These are phyloP conservation scores for Rubus parviflorus DNA, from an alignment of 306 rosid genomes.

Conservation along the genomic window DNA sequence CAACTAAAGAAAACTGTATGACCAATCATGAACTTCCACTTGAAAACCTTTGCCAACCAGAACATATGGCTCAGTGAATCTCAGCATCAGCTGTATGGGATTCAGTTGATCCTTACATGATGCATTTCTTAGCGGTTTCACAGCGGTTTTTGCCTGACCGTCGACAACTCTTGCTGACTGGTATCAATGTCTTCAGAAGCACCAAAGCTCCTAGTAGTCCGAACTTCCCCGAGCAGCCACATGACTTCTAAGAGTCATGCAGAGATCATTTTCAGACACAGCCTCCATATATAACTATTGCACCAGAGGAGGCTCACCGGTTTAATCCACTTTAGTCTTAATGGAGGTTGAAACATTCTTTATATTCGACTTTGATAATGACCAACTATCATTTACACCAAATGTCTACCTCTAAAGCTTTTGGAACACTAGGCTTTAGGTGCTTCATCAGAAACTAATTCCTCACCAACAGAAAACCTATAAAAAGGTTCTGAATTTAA, in stretches of 20 bases:
- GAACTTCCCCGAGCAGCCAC: conserved; percentile 52
- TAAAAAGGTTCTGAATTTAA: conserved; percentile 22
- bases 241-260: conserved; percentile 71
- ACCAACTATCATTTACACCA: conserved; percentile 75
- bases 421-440: conserved; percentile 38
- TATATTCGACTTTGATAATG: conserved; percentile 79
- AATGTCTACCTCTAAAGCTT: conserved; percentile 51
- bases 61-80: conserved; percentile 57
- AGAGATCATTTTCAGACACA: conserved; percentile 64
- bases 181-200: conserved; percentile 36
- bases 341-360: conserved; percentile 50
- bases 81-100: conserved; percentile 59
- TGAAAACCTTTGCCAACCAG: conserved; percentile 95
- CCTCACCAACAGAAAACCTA: conserved; percentile 9
- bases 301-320: conserved; percentile 81
- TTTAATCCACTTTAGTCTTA: conserved; percentile 60
- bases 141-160: conserved; percentile 67
- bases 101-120: conserved; percentile 50
- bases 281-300: conserved; percentile 41
- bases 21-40: conserved; percentile 81
- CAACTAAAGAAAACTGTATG: background rate
- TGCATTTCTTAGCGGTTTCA: conserved; percentile 47
- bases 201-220: conserved; percentile 27
- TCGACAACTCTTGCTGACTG: conserved; percentile 34
- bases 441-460: conserved; percentile 32